phyloP scores from a whole-genome alignment of 2,329 filamentous ascomycete species.

The Leptographium galeiforme region DNA sequence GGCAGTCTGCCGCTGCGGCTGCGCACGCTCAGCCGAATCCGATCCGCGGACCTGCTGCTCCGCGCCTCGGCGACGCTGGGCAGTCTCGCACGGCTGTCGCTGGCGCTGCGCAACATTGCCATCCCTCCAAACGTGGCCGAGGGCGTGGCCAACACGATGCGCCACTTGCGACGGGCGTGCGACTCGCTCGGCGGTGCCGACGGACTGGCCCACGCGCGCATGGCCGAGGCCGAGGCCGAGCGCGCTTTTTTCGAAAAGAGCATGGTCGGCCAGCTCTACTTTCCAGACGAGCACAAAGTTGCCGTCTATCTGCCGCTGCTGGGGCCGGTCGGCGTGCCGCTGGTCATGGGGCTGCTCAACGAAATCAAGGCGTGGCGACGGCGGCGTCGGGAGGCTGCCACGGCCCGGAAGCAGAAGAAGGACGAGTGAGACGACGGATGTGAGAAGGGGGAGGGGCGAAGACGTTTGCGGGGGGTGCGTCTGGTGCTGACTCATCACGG shows the following conservation, averaged over 20 bases:
- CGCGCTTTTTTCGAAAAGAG: constrained; percentile 96
- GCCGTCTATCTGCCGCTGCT: constrained; percentile 88
- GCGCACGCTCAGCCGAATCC: constrained; percentile 72
- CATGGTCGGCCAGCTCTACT: constrained; percentile 98
- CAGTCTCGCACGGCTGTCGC: constrained; percentile 75
- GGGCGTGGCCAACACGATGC: constrained; percentile 67
- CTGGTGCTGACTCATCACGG: too few relatives aligned
- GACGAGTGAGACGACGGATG: constrained; percentile 9
- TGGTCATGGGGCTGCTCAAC: constrained; percentile 72
- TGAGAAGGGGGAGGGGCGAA: constrained; percentile 16
- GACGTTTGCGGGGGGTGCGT: too few relatives aligned
- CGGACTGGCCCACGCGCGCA: constrained; percentile 66
- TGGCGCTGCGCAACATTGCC: constrained; percentile 75
- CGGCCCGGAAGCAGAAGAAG: constrained; percentile 22
- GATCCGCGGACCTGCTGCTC: constrained; percentile 71
- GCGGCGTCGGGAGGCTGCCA: constrained; percentile 29
- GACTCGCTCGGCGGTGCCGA: constrained; percentile 49
- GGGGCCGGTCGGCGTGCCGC: constrained; percentile 79
- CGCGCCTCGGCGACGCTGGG: constrained; percentile 88
- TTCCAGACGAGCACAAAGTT: constrained; percentile 95
- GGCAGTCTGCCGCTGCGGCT: constrained; percentile 78
- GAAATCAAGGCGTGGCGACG: constrained; percentile 56
- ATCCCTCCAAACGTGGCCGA: constrained; percentile 80
- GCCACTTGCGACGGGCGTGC: constrained; percentile 66
- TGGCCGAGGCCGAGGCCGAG: constrained; percentile 81